Percentiles rank a stretch among this genome's conserved stretches.
These are phyloP conservation scores for Elaeagnus macrophylla DNA, from an alignment of 306 rosid genomes.

Conservation along the genomic window DNA sequence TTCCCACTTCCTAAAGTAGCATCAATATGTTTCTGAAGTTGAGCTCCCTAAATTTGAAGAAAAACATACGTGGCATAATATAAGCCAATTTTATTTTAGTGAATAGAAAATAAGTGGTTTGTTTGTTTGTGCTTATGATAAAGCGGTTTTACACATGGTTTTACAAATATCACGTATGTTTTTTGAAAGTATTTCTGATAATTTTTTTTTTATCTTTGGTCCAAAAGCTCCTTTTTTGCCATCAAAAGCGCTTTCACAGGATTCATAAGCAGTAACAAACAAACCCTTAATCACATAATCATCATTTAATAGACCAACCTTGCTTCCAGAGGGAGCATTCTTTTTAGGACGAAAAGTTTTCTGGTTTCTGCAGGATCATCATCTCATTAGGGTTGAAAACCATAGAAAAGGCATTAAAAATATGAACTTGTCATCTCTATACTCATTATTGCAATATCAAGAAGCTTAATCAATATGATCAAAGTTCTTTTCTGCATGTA, in stretches of 20 bases:
- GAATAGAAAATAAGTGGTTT: conserved; percentile 1
- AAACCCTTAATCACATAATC: too few species aligned
- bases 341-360: conserved; percentile 81
- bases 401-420: background rate
- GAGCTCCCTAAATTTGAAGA: conserved; percentile 61
- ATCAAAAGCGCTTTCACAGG: too few species aligned
- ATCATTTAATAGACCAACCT: conserved; percentile 32
- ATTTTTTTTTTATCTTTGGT: too few species aligned
- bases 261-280: too few species aligned
- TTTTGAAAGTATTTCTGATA: too few species aligned
- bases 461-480: background rate
- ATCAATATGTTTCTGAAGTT: conserved; percentile 76
- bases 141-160: too few species aligned
- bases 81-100: background rate
- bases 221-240: too few species aligned
- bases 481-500: background rate
- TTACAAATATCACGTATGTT: too few species aligned
- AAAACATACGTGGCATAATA: conserved; percentile 3
- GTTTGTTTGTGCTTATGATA: too few species aligned
- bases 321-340: conserved; percentile 78
- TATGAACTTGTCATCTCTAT: too few species aligned
- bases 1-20: conserved; percentile 88
- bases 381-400: too few species aligned
- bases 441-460: background rate
- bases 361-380: conserved; percentile 42